phyloP scores from a whole-genome alignment of 768 basidiomycete species.

The Serpula lacrymans region DNA sequence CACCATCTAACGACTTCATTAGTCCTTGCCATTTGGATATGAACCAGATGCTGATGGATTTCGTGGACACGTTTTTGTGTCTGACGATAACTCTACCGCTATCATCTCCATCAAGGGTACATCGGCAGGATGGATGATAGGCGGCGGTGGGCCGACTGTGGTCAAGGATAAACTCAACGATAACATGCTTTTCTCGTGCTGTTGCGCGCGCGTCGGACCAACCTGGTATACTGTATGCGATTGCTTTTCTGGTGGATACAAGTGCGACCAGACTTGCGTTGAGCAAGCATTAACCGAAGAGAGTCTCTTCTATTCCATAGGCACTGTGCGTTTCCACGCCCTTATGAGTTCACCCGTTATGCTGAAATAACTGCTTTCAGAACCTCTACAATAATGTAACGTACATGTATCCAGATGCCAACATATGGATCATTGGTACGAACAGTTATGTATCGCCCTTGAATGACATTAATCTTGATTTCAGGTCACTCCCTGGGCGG shows the following conservation, averaged over 20 bases:
- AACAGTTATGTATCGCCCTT: not conserved
- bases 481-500: constrained; percentile 80
- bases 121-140: constrained; percentile 61
- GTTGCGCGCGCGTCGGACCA: constrained; percentile 92
- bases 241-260: constrained; percentile 72
- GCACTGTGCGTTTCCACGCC: constrained; percentile 54
- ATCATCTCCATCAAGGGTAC: constrained; percentile 94
- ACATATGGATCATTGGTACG: constrained; percentile 83
- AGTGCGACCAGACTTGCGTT: constrained; percentile 79
- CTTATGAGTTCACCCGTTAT: not conserved
- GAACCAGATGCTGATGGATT: constrained; percentile 85
- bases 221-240: constrained; percentile 93
- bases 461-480: not conserved
- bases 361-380: constrained; percentile 33
- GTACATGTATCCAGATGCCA: constrained; percentile 83
- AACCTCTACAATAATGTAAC: constrained; percentile 91
- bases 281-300: constrained; percentile 77
- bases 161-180: constrained; percentile 93
- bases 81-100: constrained; percentile 78
- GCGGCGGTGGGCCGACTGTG: constrained; percentile 78
- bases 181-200: constrained; percentile 94
- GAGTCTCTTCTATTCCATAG: constrained; percentile 84
- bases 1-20: not conserved
- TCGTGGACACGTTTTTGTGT: constrained; percentile 89
- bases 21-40: constrained; percentile 86